These are phyloP conservation scores for Citrullus mucosospermus DNA, from an alignment of 306 rosid genomes.

Conservation along the genomic window DNA sequence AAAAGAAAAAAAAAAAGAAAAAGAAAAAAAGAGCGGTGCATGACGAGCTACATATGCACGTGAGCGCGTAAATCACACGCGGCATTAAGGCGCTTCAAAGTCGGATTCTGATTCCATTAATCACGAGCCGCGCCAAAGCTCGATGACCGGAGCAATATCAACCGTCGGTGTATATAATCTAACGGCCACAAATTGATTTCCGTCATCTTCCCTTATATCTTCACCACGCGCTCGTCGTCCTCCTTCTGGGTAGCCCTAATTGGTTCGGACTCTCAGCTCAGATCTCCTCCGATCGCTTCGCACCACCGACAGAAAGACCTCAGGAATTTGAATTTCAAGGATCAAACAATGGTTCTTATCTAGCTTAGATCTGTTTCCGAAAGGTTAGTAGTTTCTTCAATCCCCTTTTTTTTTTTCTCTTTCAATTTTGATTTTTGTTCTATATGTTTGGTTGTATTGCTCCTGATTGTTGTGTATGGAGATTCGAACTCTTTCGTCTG, in stretches of 20 bases:
- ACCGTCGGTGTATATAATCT: not conserved
- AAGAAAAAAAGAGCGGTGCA: not conserved
- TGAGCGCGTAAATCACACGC: conserved; percentile 3
- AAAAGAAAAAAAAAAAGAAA: no score
- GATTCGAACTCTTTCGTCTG: not conserved
- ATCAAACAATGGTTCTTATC: not conserved
- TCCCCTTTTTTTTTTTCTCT: not conserved
- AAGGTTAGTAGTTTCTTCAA: not conserved
- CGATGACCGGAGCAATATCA: conserved; percentile 4
- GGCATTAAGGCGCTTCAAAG: not conserved
- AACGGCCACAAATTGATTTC: not conserved
- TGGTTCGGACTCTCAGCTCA: conserved; percentile 11
- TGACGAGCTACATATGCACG: not conserved
- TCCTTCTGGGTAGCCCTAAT: conserved; percentile 4
- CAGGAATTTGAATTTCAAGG: conserved; percentile 6
- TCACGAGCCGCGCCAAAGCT: not conserved
- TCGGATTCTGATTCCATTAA: not conserved
- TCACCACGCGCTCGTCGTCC: conserved; percentile 7
- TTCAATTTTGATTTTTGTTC: not conserved
- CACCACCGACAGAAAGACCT: not conserved
- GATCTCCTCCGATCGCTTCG: conserved; percentile 3
- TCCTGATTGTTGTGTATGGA: not conserved
- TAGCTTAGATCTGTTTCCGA: not conserved
- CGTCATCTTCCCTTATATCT: not conserved
- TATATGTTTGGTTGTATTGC: not conserved